Evolutionary conservation across 2,329 filamentous ascomycete species (phyloP), one percentile per base, ranked within the genome.

Genomic region (Raffaelea deltoideospora): DNA sequence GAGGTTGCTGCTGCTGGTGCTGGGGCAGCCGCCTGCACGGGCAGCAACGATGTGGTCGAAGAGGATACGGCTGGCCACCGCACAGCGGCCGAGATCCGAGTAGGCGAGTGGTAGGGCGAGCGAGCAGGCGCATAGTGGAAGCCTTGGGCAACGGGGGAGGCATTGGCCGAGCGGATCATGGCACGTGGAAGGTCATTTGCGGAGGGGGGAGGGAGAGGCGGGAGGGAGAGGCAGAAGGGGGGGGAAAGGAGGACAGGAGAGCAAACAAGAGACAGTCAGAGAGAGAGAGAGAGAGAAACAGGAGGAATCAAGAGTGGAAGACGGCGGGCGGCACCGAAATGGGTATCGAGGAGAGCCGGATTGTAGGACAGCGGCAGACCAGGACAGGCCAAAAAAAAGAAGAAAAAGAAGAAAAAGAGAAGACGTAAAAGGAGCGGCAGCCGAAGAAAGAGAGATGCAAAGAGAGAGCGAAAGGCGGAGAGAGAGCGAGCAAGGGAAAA

Each of bases 121-220:
- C 50, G 53, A 47, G 58, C 53, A 55, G 65, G 55, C 48, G 60
- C 61, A 63, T 66, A 66, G 50, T 64, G 62, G 51, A 57, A 53
- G 47, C 33, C 46, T 43, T 49, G 52, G 37, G 64, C 59, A 48
- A 57, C 55, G 47, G 67, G 65, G 35, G 68, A 71, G 50, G 63
- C 60, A 61, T 63, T 69, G 57, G 64, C 58, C 50, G 68, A 72
- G 51, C 66, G 68, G 55, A 67, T 69, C 64, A 72, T 26, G 5
- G 23, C 5, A n/a, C 23, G 23, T 8, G n/a, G 23, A 26, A 8
- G 13, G 23, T 33, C 19, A n/a, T 21, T 19, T n/a, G 30, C 30
- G 8, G 8, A 8, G 23, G 23, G 23, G 23, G 23, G 28, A 17
- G 10, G 17, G 29, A 23, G 5, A 20, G n/a, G 20, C 19, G 31